Evolutionary conservation across 257 asterid genomes (phyloP).

Genomic region (Fraxinus quadrangulata): DNA sequence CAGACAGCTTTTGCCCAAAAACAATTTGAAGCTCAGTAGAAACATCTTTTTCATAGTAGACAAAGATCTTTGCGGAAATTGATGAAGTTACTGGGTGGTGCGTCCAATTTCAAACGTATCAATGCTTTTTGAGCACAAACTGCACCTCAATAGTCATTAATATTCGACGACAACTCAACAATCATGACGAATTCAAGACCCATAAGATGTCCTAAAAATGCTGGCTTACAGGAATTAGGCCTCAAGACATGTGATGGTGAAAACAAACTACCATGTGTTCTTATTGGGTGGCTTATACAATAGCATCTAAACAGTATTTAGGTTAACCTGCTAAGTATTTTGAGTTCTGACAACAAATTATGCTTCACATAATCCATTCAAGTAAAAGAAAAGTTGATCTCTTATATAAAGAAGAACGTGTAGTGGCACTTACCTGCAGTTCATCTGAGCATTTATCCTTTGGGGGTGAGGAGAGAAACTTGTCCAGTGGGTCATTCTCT

Average conservation of each 20-base stretch:
- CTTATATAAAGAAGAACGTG: neutral
- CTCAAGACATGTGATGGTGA: neutral
- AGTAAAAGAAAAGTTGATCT: neutral
- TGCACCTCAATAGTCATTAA: neutral
- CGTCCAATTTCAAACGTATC: neutral
- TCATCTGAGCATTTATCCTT: conserved; percentile 73
- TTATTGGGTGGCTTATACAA: neutral
- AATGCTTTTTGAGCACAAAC: neutral
- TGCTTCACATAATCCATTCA: neutral
- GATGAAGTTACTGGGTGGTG: neutral
- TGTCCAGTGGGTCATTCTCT: conserved; percentile 55
- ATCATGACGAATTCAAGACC: neutral
- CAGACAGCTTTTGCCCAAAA: neutral
- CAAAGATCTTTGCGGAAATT: neutral
- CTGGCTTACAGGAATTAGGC: neutral
- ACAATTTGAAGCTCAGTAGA: neutral
- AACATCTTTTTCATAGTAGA: neutral
- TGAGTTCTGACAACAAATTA: neutral
- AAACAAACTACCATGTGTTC: neutral
- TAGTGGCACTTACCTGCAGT: conserved; percentile 68
- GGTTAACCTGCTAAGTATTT: neutral
- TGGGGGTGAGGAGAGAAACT: conserved; percentile 82
- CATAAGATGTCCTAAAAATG: neutral
- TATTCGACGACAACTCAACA: neutral
- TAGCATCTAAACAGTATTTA: neutral